Percentiles rank a stretch among this genome's conserved stretches.
Conservation (phyloP, 2,329 filamentous ascomycete genomes). For the Fusarium staphyleae region DNA sequence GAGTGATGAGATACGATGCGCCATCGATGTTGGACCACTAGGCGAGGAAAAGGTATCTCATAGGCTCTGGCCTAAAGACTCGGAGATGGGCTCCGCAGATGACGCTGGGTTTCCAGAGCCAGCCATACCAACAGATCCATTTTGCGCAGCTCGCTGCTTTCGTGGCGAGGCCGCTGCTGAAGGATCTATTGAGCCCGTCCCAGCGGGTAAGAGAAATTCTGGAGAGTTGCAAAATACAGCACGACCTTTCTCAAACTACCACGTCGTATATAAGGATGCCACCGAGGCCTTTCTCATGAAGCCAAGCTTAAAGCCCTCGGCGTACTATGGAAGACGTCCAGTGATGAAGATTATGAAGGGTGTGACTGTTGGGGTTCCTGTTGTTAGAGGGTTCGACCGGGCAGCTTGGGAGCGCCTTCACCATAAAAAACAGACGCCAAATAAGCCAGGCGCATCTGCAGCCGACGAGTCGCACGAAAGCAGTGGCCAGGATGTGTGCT, state of each 20-base stretch:
- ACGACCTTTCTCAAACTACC: slow-evolving; percentile 73
- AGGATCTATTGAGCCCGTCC: slow-evolving; percentile 52
- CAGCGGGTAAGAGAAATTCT: slow-evolving; percentile 45
- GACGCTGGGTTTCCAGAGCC: slow-evolving; percentile 44
- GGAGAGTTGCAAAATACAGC: slow-evolving; percentile 50
- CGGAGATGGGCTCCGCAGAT: slow-evolving; percentile 32
- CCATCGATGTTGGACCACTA: slow-evolving; percentile 84
- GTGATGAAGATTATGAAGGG: slow-evolving; percentile 86
- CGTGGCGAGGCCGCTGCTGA: slow-evolving; percentile 65
- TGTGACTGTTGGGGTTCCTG: slow-evolving; percentile 79
- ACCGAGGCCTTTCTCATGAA: slow-evolving; percentile 84
- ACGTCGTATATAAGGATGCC: slow-evolving; percentile 85
- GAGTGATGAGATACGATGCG: slow-evolving; percentile 88
- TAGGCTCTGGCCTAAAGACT: slow-evolving; percentile 76
- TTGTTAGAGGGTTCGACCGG: slow-evolving; percentile 89
- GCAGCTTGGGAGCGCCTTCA: slow-evolving; percentile 78
- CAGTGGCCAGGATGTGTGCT: slow-evolving; percentile 50
- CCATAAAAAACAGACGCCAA: slow-evolving; percentile 50
- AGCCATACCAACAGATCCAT: slow-evolving; percentile 60
- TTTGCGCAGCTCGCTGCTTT: slow-evolving; percentile 67
- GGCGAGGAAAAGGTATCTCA: slow-evolving; percentile 93
- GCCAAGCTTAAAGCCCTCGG: slow-evolving; percentile 82
- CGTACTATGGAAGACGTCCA: slow-evolving; percentile 82
- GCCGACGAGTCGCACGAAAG: slow-evolving; percentile 43
- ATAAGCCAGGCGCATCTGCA: slow-evolving; percentile 39